phyloP scores from a whole-genome alignment of 176 grass and related monocot species.

The Carex scoparia region DNA sequence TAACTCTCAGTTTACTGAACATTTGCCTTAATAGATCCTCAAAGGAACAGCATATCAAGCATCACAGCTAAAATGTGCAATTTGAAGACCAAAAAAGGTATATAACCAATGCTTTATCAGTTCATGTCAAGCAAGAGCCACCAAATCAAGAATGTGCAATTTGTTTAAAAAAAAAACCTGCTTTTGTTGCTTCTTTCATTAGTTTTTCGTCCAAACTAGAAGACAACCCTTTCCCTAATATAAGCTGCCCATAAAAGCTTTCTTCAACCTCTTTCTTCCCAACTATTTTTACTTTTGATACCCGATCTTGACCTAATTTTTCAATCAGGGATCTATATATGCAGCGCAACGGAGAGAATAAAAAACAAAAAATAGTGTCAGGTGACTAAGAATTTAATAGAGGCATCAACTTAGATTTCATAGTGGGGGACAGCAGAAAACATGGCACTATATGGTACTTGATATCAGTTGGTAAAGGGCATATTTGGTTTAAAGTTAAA shows the following conservation, averaged over 20 bases:
- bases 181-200: constrained; percentile 68
- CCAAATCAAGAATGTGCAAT: constrained; percentile 4
- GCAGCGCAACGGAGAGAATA: not conserved
- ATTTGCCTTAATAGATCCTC: not conserved
- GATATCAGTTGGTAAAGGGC: not conserved
- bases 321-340: constrained; percentile 57
- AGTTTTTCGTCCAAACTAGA: constrained; percentile 82
- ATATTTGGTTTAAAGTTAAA: not conserved
- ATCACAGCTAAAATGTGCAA: not conserved
- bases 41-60: not conserved
- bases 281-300: constrained; percentile 72
- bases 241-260: constrained; percentile 91
- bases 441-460: not conserved
- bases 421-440: not conserved
- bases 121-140: not conserved
- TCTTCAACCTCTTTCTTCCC: constrained; percentile 83
- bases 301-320: constrained; percentile 65
- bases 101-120: not conserved
- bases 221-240: constrained; percentile 70
- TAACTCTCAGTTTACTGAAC: not conserved
- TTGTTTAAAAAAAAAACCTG: constrained; percentile 38
- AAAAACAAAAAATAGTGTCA: not conserved
- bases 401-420: not conserved
- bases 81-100: not conserved
- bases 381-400: not conserved